phyloP scores from a whole-genome alignment of 2,329 filamentous ascomycete species.

The Ambrosiella beaveri region DNA sequence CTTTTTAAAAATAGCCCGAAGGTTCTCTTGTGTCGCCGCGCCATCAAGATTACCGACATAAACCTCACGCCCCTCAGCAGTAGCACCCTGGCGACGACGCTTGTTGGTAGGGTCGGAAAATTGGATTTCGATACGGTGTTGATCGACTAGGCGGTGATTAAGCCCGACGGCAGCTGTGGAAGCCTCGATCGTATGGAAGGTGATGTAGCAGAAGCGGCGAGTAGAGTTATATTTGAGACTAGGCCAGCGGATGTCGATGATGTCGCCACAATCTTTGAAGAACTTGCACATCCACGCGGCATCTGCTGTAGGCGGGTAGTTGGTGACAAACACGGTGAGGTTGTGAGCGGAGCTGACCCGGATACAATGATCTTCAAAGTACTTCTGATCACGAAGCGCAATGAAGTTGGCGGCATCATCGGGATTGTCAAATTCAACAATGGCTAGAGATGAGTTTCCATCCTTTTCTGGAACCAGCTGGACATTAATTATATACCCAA shows the following conservation, averaged over 20 bases:
- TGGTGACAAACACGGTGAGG: constrained; percentile 75
- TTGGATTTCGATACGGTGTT: constrained; percentile 54
- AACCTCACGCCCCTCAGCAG: constrained; percentile 75
- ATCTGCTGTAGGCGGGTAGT: constrained; percentile 66
- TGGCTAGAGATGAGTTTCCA: constrained; percentile 43
- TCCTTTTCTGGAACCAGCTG: constrained; percentile 47
- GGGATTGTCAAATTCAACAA: constrained; percentile 68
- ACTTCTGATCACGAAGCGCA: constrained; percentile 64
- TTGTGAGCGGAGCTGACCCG: constrained; percentile 57
- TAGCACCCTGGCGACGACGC: constrained; percentile 61
- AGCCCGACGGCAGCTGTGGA: constrained; percentile 54
- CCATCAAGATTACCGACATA: constrained; percentile 55
- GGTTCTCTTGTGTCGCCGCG: constrained; percentile 45
- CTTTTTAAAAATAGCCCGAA: constrained; percentile 53
- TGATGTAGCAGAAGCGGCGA: constrained; percentile 87
- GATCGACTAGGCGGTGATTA: constrained; percentile 52
- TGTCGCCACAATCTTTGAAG: constrained; percentile 60
- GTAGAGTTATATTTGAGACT: constrained; percentile 78
- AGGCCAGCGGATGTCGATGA: constrained; percentile 75
- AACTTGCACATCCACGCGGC: constrained; percentile 50
- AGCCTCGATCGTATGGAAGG: constrained; percentile 55
- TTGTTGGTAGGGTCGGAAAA: constrained; percentile 70
- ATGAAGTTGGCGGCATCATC: constrained; percentile 76
- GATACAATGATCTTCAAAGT: constrained; percentile 56
- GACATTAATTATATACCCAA: constrained; percentile 67